A percentile compares a stretch with the other conserved stretches of the same genome.
Conservation (phyloP, 768 basidiomycete genomes). For the Panus rudis region DNA sequence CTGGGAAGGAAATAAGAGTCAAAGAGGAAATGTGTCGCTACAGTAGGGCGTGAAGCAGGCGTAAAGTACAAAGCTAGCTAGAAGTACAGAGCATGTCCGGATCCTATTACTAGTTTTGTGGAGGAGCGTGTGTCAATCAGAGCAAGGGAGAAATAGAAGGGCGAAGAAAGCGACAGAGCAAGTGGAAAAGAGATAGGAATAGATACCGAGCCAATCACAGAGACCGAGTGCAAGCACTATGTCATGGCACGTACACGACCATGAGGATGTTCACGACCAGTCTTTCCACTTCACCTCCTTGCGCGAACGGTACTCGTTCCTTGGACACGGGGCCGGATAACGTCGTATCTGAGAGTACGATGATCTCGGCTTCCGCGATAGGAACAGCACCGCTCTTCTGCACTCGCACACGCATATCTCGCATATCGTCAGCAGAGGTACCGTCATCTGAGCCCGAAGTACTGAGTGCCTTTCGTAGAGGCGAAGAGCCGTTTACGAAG, state of each 20-base stretch:
- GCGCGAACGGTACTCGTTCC: constrained; percentile 62
- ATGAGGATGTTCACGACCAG: constrained; percentile 70
- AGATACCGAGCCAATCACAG: no score
- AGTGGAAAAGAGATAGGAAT: no score
- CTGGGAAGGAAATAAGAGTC: no score
- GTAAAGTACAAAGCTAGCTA: no score
- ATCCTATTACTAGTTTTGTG: no score
- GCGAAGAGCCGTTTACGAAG: constrained; percentile 7
- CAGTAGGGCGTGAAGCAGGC: no score
- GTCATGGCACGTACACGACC: constrained; percentile 63
- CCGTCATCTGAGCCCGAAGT: constrained; percentile 34
- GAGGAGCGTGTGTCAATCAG: no score
- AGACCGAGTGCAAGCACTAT: no score
- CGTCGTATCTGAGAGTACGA: constrained; percentile 47
- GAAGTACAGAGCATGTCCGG: no score
- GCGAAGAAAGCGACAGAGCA: no score
- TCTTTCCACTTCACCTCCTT: constrained; percentile 58
- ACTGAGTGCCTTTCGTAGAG: constrained; percentile 14
- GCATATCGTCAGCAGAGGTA: constrained; percentile 31
- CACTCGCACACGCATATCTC: constrained; percentile 46
- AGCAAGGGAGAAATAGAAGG: no score
- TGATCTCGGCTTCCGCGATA: constrained; percentile 55
- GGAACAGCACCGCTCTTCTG: constrained; percentile 64
- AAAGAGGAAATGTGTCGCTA: no score
- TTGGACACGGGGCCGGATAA: constrained; percentile 42